phyloP scores from a whole-genome alignment of 73 alveolate genomes.

The Paramecium sexaurelia region DNA sequence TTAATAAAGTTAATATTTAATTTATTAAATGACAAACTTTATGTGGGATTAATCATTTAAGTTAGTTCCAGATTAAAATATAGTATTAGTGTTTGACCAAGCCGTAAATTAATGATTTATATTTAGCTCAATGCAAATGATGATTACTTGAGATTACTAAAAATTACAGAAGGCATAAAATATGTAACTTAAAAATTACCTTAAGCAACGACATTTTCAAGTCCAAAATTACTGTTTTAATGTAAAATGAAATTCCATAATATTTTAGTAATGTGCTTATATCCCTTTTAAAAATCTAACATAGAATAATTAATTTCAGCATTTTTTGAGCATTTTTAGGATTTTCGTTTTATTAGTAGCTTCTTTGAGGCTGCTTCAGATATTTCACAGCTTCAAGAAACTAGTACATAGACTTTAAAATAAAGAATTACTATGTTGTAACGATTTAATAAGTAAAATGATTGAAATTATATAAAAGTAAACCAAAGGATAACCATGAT shows the following conservation, averaged over 20 bases:
- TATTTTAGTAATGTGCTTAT: neutral
- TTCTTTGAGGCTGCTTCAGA: neutral
- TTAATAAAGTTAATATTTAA: neutral
- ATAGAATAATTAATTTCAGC: neutral
- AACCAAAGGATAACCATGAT: neutral
- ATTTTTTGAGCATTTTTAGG: neutral
- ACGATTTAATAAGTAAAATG: neutral
- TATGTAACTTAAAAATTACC: slow-evolving; percentile 15
- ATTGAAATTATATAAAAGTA: neutral
- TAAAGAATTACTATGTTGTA: neutral
- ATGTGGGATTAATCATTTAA: neutral
- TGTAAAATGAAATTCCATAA: neutral
- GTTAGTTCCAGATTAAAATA: slow-evolving; percentile 6
- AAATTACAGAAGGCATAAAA: slow-evolving; percentile 17
- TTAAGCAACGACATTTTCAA: neutral
- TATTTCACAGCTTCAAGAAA: neutral
- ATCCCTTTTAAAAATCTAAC: neutral
- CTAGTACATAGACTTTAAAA: neutral
- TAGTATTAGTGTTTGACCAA: neutral
- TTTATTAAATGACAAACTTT: neutral
- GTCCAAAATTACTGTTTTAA: neutral
- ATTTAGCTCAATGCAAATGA: neutral
- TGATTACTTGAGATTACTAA: neutral
- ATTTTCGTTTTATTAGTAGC: neutral
- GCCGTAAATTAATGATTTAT: neutral